Evolutionary conservation across 164 flowering plant species (phyloP).

Genomic region (Vitis labrusca): DNA sequence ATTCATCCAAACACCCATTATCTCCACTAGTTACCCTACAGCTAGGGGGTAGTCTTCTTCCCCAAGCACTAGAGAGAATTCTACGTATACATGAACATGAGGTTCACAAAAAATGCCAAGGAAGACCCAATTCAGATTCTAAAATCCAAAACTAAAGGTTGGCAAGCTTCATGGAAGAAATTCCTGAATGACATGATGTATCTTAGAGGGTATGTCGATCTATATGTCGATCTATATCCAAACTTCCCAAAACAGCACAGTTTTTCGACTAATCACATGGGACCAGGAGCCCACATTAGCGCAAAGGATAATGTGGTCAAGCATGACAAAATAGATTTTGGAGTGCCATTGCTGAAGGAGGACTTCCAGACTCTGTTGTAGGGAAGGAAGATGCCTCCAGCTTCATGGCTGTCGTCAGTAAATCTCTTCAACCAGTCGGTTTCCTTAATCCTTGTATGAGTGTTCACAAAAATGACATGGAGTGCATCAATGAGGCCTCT

Average conservation of each 20-base stretch:
- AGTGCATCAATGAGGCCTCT: too few species aligned
- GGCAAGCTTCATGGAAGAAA: slow-evolving; percentile 99
- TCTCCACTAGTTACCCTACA: slow-evolving; percentile 92
- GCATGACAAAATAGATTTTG: slow-evolving; percentile 78
- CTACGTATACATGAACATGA: slow-evolving; percentile 95
- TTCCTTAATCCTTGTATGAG: too few species aligned
- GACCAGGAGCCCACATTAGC: slow-evolving; percentile 91
- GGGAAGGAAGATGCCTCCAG: too few species aligned
- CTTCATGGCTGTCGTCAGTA: too few species aligned
- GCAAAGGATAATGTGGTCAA: slow-evolving; percentile 78
- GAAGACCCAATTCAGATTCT: slow-evolving; percentile 92
- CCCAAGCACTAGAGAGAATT: slow-evolving; percentile 99
- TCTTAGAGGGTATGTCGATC: slow-evolving; percentile 81
- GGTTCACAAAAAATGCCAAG: slow-evolving; percentile 89
- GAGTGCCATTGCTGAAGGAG: slow-evolving; percentile 74
- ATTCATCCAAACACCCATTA: slow-evolving; percentile 96
- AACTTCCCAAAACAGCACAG: slow-evolving; percentile 90
- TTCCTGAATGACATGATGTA: slow-evolving; percentile 98
- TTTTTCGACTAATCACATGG: slow-evolving; percentile 98
- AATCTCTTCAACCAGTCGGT: too few species aligned
- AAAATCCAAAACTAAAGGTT: slow-evolving; percentile 87
- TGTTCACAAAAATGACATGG: too few species aligned
- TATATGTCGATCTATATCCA: slow-evolving; percentile 88
- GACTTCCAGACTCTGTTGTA: slow-evolving; percentile 59
- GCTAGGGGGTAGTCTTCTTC: slow-evolving; percentile 98